A percentile compares a stretch with the other conserved stretches of the same genome.
Conservation (phyloP, 192 early-diverging fungal species). For the Umbelopsis sp. region DNA sequence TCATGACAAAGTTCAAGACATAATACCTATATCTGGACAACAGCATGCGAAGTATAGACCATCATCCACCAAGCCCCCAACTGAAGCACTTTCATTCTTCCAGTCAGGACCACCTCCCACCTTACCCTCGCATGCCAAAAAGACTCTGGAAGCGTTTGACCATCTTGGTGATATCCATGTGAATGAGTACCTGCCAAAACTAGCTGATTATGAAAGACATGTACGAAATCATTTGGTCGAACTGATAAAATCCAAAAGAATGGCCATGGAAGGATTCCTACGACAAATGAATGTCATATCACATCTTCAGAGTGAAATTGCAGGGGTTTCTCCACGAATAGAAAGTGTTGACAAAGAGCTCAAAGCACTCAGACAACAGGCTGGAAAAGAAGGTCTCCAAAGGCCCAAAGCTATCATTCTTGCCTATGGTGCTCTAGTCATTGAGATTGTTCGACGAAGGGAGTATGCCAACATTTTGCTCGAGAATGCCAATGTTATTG, state of each 20-base stretch:
- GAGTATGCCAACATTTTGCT: conserved; percentile 44
- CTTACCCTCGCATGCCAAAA: conserved; percentile 24
- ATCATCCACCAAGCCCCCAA: not conserved
- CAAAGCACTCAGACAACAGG: conserved; percentile 24
- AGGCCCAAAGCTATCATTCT: conserved; percentile 45
- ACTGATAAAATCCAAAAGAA: conserved; percentile 19
- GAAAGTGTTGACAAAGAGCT: conserved; percentile 11
- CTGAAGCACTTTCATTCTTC: not conserved
- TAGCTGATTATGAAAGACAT: conserved; percentile 20
- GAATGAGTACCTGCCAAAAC: conserved; percentile 43
- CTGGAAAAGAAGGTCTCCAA: conserved; percentile 40
- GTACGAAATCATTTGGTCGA: conserved; percentile 16
- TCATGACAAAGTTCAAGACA: conserved; percentile 22
- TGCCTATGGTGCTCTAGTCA: conserved; percentile 47
- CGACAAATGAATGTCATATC: conserved; percentile 32
- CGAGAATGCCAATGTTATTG: conserved; percentile 26
- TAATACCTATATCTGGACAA: not conserved
- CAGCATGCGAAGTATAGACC: not conserved
- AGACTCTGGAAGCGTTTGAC: conserved; percentile 46
- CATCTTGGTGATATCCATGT: conserved; percentile 47
- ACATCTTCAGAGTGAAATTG: conserved; percentile 31
- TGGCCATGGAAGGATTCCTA: conserved; percentile 22
- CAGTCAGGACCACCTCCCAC: not conserved
- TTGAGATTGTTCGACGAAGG: conserved; percentile 55
- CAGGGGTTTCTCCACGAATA: conserved; percentile 20